Conservation (phyloP, 352 stramenopile species). For the Globisporangium camurandrum region DNA sequence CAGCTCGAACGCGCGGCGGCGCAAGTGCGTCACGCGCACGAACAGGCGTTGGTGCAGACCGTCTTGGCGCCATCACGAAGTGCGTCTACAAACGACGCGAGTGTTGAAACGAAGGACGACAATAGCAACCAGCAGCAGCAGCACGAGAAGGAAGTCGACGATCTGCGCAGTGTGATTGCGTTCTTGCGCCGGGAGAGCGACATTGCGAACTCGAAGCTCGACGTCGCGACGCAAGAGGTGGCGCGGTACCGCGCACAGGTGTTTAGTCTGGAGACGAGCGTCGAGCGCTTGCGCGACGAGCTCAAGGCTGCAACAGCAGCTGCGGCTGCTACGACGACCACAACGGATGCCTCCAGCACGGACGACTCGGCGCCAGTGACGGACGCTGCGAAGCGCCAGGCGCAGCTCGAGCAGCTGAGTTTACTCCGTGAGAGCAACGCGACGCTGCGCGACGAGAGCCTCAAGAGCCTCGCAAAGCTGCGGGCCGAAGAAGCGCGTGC, state of each 20-base stretch:
- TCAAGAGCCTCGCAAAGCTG: conserved; percentile 43
- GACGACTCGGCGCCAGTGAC: not conserved
- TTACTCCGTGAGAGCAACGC: conserved; percentile 76
- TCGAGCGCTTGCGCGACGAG: conserved; percentile 49
- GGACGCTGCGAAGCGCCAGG: conserved; percentile 41
- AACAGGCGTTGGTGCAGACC: conserved; percentile 38
- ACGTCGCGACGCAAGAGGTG: conserved; percentile 60
- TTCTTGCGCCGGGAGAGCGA: conserved; percentile 66
- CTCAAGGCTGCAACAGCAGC: conserved; percentile 28
- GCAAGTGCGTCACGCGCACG: conserved; percentile 52
- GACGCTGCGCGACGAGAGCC: conserved; percentile 62
- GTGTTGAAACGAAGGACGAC: conserved; percentile 4
- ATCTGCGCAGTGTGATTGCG: conserved; percentile 61
- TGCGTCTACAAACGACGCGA: not conserved
- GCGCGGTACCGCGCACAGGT: conserved; percentile 49
- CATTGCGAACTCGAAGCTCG: conserved; percentile 59
- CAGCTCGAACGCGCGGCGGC: conserved; percentile 54
- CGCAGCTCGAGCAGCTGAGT: conserved; percentile 66
- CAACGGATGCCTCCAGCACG: not conserved
- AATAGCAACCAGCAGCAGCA: too few relatives aligned
- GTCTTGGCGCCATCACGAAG: not conserved
- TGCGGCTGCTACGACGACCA: conserved; percentile 8
- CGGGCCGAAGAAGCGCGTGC: conserved; percentile 47
- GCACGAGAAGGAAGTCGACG: conserved; percentile 59
- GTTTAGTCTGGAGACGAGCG: conserved; percentile 46